phyloP scores from a whole-genome alignment of 1,139 yeast species.

The Blastobotrys persicus region DNA sequence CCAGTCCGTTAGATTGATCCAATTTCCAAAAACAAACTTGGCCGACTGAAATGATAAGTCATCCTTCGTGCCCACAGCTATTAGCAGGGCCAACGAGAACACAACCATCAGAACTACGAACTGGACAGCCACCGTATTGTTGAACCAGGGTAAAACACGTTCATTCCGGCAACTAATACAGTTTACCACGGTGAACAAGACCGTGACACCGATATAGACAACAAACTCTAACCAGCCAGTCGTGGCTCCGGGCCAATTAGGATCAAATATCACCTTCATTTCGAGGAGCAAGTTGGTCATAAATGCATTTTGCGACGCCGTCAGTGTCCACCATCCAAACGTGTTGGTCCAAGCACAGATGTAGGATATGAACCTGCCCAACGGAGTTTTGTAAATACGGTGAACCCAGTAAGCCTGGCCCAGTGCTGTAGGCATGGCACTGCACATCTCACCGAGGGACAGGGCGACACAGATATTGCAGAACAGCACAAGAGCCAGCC shows the following conservation, averaged over 20 bases:
- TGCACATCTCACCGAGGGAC: slow-evolving; percentile 30
- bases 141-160: slow-evolving; percentile 23
- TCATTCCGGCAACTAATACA: slow-evolving; percentile 22
- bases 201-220: slow-evolving; percentile 20
- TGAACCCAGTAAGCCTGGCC: slow-evolving; percentile 23
- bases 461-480: slow-evolving; percentile 28
- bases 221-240: slow-evolving; percentile 20
- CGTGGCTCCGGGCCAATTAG: slow-evolving; percentile 19
- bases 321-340: slow-evolving; percentile 25
- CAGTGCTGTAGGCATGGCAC: slow-evolving; percentile 21
- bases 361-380: slow-evolving; percentile 22
- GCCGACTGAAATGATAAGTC: slow-evolving; percentile 24
- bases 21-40: slow-evolving; percentile 26
- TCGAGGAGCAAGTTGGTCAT: slow-evolving; percentile 24
- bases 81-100: slow-evolving; percentile 25
- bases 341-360: slow-evolving; percentile 25
- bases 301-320: slow-evolving; percentile 25
- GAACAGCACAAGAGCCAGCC: slow-evolving; percentile 24
- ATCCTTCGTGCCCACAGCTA: slow-evolving; percentile 22
- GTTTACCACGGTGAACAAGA: slow-evolving; percentile 24
- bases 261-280: slow-evolving; percentile 19
- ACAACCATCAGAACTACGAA: slow-evolving; percentile 24
- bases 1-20: slow-evolving; percentile 30
- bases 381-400: slow-evolving; percentile 18
- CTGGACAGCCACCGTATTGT: slow-evolving; percentile 26